These are phyloP conservation scores for Penicillium crystallinum DNA, from an alignment of 495 filamentous ascomycete genomes.

Conservation along the genomic window DNA sequence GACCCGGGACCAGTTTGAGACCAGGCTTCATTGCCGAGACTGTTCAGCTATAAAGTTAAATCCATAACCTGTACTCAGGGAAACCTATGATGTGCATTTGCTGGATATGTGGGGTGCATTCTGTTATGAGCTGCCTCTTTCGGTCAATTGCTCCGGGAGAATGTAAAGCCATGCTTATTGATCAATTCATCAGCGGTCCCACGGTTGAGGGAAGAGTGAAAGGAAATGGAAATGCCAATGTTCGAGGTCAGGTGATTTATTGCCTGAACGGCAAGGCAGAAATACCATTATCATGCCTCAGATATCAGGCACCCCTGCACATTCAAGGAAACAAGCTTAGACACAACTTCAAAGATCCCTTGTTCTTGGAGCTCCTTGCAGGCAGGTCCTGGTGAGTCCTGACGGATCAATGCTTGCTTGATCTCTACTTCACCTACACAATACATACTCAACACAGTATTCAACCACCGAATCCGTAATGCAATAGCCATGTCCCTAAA, in stretches of 20 bases:
- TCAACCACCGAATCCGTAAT: background rate
- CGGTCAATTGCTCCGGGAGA: background rate
- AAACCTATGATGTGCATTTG: too few species aligned
- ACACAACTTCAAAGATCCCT: background rate
- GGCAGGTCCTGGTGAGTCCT: background rate
- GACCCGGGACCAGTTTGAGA: constrained; percentile 11
- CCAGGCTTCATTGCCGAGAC: background rate
- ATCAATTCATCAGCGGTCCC: background rate
- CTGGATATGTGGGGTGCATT: background rate
- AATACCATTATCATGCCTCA: background rate
- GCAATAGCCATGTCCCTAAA: constrained; percentile 25
- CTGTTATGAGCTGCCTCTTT: constrained; percentile 3
- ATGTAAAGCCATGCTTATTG: background rate
- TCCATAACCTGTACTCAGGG: background rate
- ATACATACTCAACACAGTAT: background rate
- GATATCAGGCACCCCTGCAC: background rate
- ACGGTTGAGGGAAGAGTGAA: background rate
- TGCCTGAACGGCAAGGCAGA: background rate
- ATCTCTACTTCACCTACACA: background rate
- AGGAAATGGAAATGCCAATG: background rate
- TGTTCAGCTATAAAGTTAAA: constrained; percentile 7
- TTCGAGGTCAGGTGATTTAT: background rate
- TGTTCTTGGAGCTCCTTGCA: background rate
- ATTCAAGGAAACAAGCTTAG: background rate
- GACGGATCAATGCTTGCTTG: background rate